These are phyloP conservation scores for Coemansia biformis DNA, from an alignment of 192 early-diverging fungal species.

Conservation along the genomic window DNA sequence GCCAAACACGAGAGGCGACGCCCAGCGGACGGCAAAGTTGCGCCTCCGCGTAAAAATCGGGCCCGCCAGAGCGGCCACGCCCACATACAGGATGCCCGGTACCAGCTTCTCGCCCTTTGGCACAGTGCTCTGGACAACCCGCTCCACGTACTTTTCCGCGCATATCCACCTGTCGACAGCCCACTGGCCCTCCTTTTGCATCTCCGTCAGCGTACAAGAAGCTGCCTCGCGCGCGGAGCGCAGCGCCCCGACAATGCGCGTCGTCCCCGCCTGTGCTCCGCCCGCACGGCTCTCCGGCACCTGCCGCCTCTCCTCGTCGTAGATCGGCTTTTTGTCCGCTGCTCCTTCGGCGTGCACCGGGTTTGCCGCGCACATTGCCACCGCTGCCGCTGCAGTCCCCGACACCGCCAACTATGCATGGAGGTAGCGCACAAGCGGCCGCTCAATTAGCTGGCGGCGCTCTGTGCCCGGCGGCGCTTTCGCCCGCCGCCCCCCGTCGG, in stretches of 20 bases:
- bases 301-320: constrained; percentile 12
- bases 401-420: constrained; percentile 1
- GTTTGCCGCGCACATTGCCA: background rate
- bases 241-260: constrained; percentile 8
- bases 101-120: constrained; percentile 29
- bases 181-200: constrained; percentile 11
- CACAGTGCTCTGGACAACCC: constrained; percentile 25
- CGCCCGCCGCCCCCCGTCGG: no score
- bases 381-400: constrained; percentile 1
- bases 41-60: constrained; percentile 42
- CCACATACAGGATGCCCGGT: constrained; percentile 44
- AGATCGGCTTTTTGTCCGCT: constrained; percentile 37
- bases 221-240: constrained; percentile 9
- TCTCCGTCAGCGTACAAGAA: background rate
- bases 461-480: no score
- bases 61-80: constrained; percentile 41
- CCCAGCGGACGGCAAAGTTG: constrained; percentile 38
- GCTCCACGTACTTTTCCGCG: constrained; percentile 10
- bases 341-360: constrained; percentile 1
- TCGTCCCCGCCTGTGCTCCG: background rate
- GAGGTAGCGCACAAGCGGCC: background rate
- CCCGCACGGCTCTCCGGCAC: background rate
- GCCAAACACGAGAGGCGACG: constrained; percentile 40
- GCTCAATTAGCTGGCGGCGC: no score
- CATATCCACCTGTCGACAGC: constrained; percentile 20